These are phyloP conservation scores for Pyrrhoderma noxium DNA, from an alignment of 1,284 basidiomycete species.

Conservation along the genomic window DNA sequence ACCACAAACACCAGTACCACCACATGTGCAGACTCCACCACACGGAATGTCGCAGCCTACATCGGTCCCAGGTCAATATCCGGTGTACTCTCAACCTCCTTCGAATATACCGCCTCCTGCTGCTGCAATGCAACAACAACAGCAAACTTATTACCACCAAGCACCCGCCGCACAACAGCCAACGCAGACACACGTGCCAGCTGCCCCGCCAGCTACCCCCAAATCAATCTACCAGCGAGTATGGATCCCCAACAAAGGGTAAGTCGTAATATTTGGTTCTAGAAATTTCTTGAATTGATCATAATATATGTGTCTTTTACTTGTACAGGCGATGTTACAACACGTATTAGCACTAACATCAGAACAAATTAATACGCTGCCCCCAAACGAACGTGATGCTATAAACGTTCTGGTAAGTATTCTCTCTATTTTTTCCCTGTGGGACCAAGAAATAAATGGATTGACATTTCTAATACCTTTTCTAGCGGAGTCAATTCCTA, in stretches of 20 bases:
- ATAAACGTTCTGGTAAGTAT: slow-evolving; percentile 74
- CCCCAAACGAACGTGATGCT: slow-evolving; percentile 77
- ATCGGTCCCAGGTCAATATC: slow-evolving; percentile 17
- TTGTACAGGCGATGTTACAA: slow-evolving; percentile 64
- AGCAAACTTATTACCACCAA: slow-evolving; percentile 40
- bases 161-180: slow-evolving; percentile 20
- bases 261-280: no score
- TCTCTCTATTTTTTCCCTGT: not conserved
- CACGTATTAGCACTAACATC: slow-evolving; percentile 83
- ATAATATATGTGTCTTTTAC: not conserved
- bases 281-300: not conserved
- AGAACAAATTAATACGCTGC: slow-evolving; percentile 82
- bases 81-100: slow-evolving; percentile 16
- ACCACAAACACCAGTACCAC: slow-evolving; percentile 19
- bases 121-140: slow-evolving; percentile 41
- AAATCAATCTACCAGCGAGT: slow-evolving; percentile 23
- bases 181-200: slow-evolving; percentile 23
- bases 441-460: not conserved
- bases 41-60: slow-evolving; percentile 23
- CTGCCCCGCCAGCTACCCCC: slow-evolving; percentile 24
- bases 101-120: slow-evolving; percentile 23
- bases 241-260: slow-evolving; percentile 31
- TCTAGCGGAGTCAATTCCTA: slow-evolving; percentile 5
- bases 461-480: not conserved
- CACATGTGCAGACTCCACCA: slow-evolving; percentile 24